These are phyloP conservation scores for Candida vartiovaarae DNA, from an alignment of 805 yeast genomes.

Conservation along the genomic window DNA sequence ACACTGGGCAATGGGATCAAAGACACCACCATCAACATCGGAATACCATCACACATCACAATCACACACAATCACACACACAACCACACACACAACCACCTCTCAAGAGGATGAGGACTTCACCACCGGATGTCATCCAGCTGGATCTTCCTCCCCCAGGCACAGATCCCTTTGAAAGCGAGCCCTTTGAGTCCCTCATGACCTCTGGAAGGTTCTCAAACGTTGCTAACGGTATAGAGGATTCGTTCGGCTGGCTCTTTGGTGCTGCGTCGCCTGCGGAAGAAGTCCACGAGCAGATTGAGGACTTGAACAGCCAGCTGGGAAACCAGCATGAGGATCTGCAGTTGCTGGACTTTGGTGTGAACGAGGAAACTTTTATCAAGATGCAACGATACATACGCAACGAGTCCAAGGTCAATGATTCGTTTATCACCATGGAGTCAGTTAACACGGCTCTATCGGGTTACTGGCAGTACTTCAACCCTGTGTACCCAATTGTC, in stretches of 20 bases:
- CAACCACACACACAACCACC: too few relatives aligned
- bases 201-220: conserved; percentile 10
- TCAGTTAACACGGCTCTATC: conserved; percentile 18
- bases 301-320: background rate
- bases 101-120: too few relatives aligned
- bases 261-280: conserved; percentile 7
- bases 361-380: conserved; percentile 1
- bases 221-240: conserved; percentile 16
- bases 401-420: background rate
- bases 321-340: background rate
- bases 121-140: too few relatives aligned
- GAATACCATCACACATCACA: too few relatives aligned
- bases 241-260: conserved; percentile 21
- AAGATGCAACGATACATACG: conserved; percentile 1
- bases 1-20: too few relatives aligned
- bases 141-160: background rate
- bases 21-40: too few relatives aligned
- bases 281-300: background rate
- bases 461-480: conserved; percentile 31
- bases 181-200: background rate
- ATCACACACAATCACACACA: too few relatives aligned
- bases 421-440: background rate
- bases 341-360: conserved; percentile 2
- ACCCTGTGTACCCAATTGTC: conserved; percentile 32
- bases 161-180: background rate